These are phyloP conservation scores for Saturnispora gosingensis DNA, from an alignment of 805 yeast genomes.

Conservation along the genomic window DNA sequence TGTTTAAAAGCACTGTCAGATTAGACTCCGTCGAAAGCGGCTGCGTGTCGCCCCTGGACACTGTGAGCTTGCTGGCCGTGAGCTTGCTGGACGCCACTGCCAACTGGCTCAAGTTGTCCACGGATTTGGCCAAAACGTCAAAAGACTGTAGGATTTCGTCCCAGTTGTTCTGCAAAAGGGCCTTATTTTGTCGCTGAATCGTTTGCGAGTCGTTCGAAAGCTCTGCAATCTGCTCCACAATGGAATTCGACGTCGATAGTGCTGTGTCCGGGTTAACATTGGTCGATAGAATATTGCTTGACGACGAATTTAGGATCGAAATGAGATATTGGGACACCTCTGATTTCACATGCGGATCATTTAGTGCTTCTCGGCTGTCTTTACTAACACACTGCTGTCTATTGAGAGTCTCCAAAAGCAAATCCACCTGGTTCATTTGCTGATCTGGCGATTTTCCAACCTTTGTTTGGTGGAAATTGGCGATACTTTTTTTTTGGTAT, in stretches of 20 bases:
- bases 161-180: constrained; percentile 19
- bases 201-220: constrained; percentile 27
- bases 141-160: constrained; percentile 34
- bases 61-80: background rate
- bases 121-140: constrained; percentile 1
- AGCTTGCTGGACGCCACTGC: background rate
- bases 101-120: constrained; percentile 1
- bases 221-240: constrained; percentile 68
- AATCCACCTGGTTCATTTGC: constrained; percentile 33
- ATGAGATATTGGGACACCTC: background rate
- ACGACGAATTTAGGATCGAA: background rate
- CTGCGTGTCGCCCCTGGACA: background rate
- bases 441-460: background rate
- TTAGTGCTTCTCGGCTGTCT: background rate
- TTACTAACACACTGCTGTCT: constrained; percentile 11
- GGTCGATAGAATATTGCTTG: background rate
- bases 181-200: constrained; percentile 4
- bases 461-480: background rate
- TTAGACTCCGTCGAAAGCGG: background rate
- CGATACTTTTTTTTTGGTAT: background rate
- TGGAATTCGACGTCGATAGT: constrained; percentile 22
- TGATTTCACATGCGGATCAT: background rate
- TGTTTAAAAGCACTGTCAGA: constrained; percentile 37
- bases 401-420: constrained; percentile 19
- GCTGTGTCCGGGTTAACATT: background rate